Base-by-base conservation (phyloP, 306 rosid species). In the Albizia julibrissin region DNA sequence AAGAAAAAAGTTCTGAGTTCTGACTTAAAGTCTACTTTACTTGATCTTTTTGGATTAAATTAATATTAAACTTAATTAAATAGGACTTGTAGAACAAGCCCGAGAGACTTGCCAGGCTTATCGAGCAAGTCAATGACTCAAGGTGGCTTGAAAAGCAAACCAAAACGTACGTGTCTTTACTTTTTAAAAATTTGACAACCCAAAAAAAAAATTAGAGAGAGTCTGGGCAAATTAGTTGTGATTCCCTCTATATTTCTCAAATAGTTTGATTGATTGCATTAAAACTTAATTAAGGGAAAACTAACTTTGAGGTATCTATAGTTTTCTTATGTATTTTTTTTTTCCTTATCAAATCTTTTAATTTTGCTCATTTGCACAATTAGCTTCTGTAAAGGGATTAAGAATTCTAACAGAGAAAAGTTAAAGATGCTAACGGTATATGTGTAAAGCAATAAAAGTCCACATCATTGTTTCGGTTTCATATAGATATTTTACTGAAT, bases 401-500 rank as follows among this genome's bases (percentile, higher is more conserved):
- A 33, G 4, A 33, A 33, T 33, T 33, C 34, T 33, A 33, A 3
- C 3, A 33, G 5, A 3, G 5, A 33, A 33, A 33, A 2, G 34
- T 33, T 33, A 3, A 0, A 33, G 5, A 4, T 33, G 34, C 34
- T 2, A 33, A 33, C 34, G 0, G 34, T 3, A 33, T 33, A 33
- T 3, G 5, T 0, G 34, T 33, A 33, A 33, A 3, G 5, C 3
- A 33, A 33, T 33, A 33, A 33, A 33, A 33, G 34, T 33, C 4
- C 3, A 6, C 40, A 37, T 37, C 8, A 0, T 1, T 37, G 8
- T 1, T 37, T 5, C 1, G 8, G 1, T 37, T 5, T 37, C 0
- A 1, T 37, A 1, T 37, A 0, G 0, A 1, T 37, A 37, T 8
- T 6, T 37, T 0, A 6, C 1, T 0, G 1, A 37, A 6, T 6